Base-by-base conservation (phyloP, 352 stramenopile genomes). In the Phytophthora sp. region DNA sequence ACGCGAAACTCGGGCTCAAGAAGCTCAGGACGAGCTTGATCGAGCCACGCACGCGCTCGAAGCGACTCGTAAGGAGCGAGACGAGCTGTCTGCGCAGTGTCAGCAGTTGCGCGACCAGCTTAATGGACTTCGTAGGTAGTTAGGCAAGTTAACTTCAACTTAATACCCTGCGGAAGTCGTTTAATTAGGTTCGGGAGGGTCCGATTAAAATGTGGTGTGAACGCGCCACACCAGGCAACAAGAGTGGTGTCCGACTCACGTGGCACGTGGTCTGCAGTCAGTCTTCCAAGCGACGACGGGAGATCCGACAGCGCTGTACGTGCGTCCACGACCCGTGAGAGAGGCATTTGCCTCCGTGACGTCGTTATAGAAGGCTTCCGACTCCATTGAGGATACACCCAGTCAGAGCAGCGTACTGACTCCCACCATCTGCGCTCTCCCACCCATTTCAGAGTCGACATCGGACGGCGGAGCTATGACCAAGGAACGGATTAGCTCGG, bases 401-500 rank as follows among this genome's bases (percentile, higher is more conserved):
- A 56, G 26, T 27, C n/a, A n/a, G n/a, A n/a, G n/a, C n/a, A n/a
- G n/a, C n/a, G n/a, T n/a, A n/a, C n/a, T n/a, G 11, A 42, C 6
- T 33, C n/a, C 36, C 9, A 18, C 21, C 9, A 44, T 18, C 15
- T 44, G 36, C 36, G n/a, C 45, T 30, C 20, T 59, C 16, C 29
- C 23, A 55, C 15, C 45, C 18, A 44, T 23, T n/a, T 20, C 39
- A 66, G 45, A 63, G 57, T 57, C 41, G 35, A 23, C 35, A 57
- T 58, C 20, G 42, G 39, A 62, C 51, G 38, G 21, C 53, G 24
- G 45, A 69, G 30, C 20, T 36, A 79, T 79, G 71, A 46, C 57
- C 36, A 79, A 79, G 52, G 71, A 75, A 50, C 52, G 58, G 7
- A 79, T 88, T 62, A 80, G 79, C 51, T 69, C 52, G 16, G 59